Evolutionary conservation across 2,329 filamentous ascomycete genomes (phyloP).

Genomic region (Aureobasidium zeae): DNA sequence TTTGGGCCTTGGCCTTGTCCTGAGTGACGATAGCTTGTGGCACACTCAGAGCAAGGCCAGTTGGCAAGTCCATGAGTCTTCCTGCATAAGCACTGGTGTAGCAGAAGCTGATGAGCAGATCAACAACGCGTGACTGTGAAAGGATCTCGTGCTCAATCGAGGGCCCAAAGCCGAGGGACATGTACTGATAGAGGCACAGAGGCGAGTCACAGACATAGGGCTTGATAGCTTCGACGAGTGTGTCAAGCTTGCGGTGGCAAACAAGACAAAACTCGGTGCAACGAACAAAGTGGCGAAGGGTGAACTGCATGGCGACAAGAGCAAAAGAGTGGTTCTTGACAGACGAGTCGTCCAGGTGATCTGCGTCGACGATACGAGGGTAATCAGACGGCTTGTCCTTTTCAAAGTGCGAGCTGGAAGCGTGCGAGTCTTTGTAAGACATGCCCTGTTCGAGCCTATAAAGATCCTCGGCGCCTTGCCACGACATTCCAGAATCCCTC

Average conservation of each 20-base stretch:
- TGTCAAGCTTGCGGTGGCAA: constrained; percentile 61
- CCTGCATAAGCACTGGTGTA: constrained; percentile 47
- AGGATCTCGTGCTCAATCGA: constrained; percentile 78
- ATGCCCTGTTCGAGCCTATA: constrained; percentile 41
- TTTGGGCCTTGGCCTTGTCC: no score
- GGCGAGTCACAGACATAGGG: constrained; percentile 64
- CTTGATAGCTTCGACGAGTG: constrained; percentile 60
- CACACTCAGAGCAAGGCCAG: constrained; percentile 47
- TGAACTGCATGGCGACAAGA: constrained; percentile 60
- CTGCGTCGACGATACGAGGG: constrained; percentile 39
- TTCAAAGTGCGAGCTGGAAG: constrained; percentile 34
- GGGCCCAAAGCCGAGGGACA: constrained; percentile 74
- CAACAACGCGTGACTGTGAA: constrained; percentile 70
- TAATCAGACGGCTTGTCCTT: constrained; percentile 29
- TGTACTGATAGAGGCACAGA: constrained; percentile 81
- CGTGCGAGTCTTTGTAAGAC: constrained; percentile 20
- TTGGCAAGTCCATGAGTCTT: constrained; percentile 46
- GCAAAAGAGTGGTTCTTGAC: constrained; percentile 40
- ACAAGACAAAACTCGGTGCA: constrained; percentile 84
- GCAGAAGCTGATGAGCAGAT: constrained; percentile 75
- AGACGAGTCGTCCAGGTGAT: constrained; percentile 34
- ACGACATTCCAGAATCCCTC: constrained; percentile 48
- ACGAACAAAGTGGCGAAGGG: constrained; percentile 64
- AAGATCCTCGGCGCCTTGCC: constrained; percentile 58
- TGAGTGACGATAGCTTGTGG: constrained; percentile 31